phyloP scores from a whole-genome alignment of 805 yeast genomes.

The Yarrowia sp. region DNA sequence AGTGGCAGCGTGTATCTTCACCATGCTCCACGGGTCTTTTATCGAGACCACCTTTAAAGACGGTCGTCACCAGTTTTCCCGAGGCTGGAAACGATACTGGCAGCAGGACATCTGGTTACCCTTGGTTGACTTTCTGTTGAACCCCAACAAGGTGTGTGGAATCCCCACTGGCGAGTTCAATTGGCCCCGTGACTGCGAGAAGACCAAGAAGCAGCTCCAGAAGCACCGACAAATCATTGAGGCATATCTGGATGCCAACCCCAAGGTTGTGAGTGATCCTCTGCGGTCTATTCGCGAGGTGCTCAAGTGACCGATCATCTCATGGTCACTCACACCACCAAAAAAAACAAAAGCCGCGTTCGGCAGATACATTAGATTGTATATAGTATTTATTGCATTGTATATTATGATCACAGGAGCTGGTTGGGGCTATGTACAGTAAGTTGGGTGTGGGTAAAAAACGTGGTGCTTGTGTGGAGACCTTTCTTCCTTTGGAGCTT shows the following conservation, averaged over 20 bases:
- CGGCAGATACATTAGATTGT: slow-evolving; percentile 35
- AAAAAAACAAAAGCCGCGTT: slow-evolving; percentile 12
- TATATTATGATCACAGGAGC: slow-evolving; percentile 22
- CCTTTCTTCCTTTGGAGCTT: not conserved
- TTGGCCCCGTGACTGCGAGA: slow-evolving; percentile 30
- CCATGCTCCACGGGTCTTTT: slow-evolving; percentile 71
- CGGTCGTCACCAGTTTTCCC: slow-evolving; percentile 52
- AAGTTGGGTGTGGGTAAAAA: not conserved
- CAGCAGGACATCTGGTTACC: slow-evolving; percentile 72
- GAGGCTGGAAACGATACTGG: slow-evolving; percentile 75
- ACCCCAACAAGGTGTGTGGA: slow-evolving; percentile 54
- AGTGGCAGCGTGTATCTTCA: slow-evolving; percentile 74
- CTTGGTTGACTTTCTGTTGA: slow-evolving; percentile 67
- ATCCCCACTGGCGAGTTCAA: slow-evolving; percentile 7
- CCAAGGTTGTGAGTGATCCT: slow-evolving; percentile 27
- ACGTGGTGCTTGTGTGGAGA: too few relatives aligned
- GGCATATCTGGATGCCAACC: slow-evolving; percentile 24
- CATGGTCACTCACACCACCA: not conserved
- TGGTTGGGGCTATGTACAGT: slow-evolving; percentile 17
- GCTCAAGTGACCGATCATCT: slow-evolving; percentile 4
- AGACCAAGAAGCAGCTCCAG: slow-evolving; percentile 21
- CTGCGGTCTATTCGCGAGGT: slow-evolving; percentile 31
- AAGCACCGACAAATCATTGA: slow-evolving; percentile 11
- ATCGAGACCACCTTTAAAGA: slow-evolving; percentile 55
- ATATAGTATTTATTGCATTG: slow-evolving; percentile 38